Evolutionary conservation across 805 yeast genomes (phyloP), one percentile per base, ranked within the genome.

Genomic region (Teunomyces cretensis): DNA sequence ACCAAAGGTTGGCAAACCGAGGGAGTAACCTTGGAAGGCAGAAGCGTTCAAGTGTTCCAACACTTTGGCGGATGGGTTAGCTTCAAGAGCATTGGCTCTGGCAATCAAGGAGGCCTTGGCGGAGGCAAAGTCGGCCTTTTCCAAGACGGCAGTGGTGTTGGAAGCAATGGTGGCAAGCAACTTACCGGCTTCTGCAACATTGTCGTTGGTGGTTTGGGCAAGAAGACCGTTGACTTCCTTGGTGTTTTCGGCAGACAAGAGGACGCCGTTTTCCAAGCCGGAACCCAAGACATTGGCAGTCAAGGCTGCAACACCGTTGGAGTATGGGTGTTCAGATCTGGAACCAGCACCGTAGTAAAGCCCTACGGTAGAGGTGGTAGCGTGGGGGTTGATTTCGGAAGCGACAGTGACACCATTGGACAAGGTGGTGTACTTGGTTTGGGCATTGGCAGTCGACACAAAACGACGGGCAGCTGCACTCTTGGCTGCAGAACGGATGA

Each of bases 21-120:
- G 74, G 26, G 94, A 83, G 60, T 88, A 83, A 61, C 89, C 88
- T 73, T 87, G 96, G 85, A 82, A 87, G 45, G 95, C 96, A 50
- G 91, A 79, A 49, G 91, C 80, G 61, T 83, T 80, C 74, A 87
- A 77, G 70, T 87, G 95, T 71, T 84, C 88, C 55, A 82, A 58
- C 42, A 83, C 86, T 69, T 74, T 77, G 45, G 75, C 64, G 49
- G 78, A 75, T 56, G 84, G 79, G 48, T 56, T 65, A 43, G 70
- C 62, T 72, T 87, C 95, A 49, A 84, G 74, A 30, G 66, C 65
- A 36, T 72, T 78, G 46, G 84, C 76, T 50, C 72, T 64, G 15
- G 68, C 65, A 45, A 74, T 62, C 50, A 80, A 75, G 31, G 70
- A 58, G 8, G 63, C 64, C 59, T 82, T 76, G 54, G 77, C 72